These are phyloP conservation scores for Nakazawaea anatomiae DNA, from an alignment of 805 yeast genomes.

Conservation along the genomic window DNA sequence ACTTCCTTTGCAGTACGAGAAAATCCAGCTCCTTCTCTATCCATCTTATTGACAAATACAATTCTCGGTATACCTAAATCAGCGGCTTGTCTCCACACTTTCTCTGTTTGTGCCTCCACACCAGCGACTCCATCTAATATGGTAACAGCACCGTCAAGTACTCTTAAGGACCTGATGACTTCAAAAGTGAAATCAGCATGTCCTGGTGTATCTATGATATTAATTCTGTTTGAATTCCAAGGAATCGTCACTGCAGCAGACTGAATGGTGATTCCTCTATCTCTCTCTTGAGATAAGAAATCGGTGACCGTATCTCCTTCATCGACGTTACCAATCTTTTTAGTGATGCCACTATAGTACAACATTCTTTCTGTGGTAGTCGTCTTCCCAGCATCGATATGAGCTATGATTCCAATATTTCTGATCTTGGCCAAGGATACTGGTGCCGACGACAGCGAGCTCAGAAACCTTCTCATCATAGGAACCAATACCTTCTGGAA, in stretches of 20 bases:
- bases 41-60: slow-evolving; percentile 91
- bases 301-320: slow-evolving; percentile 97
- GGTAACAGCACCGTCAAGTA: slow-evolving; percentile 90
- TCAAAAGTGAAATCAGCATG: slow-evolving; percentile 97
- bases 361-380: slow-evolving; percentile 96
- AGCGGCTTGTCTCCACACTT: slow-evolving; percentile 88
- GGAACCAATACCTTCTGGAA: too few relatives aligned
- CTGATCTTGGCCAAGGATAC: slow-evolving; percentile 38
- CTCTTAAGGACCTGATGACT: slow-evolving; percentile 83
- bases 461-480: not conserved
- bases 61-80: slow-evolving; percentile 65
- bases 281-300: slow-evolving; percentile 81
- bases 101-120: slow-evolving; percentile 96
- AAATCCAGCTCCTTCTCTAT: slow-evolving; percentile 91
- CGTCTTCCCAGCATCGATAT: slow-evolving; percentile 97
- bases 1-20: slow-evolving; percentile 85
- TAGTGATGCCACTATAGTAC: slow-evolving; percentile 78
- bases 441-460: slow-evolving; percentile 13
- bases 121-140: slow-evolving; percentile 96
- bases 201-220: slow-evolving; percentile 95
- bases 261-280: slow-evolving; percentile 92
- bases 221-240: slow-evolving; percentile 70
- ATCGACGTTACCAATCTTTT: slow-evolving; percentile 86
- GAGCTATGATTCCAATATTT: slow-evolving; percentile 97
- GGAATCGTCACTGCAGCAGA: slow-evolving; percentile 91